phyloP scores from a whole-genome alignment of 1,284 basidiomycete genomes.

The Coniferiporia sulphurascens region DNA sequence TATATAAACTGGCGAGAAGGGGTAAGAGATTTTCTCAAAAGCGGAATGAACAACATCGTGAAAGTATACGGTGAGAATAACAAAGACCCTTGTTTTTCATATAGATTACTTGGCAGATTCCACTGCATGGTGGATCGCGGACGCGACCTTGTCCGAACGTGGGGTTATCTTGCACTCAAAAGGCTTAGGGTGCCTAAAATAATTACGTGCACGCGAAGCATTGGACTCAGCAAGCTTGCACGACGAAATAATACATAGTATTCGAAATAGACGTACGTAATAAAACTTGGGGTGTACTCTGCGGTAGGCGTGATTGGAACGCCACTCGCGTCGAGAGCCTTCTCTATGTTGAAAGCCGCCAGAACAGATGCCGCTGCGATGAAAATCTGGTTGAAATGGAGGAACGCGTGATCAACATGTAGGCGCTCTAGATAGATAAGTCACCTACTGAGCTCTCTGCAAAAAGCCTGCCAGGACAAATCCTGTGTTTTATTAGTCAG shows the following conservation, averaged over 20 bases:
- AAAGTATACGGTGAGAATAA: too few relatives aligned
- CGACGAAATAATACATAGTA: neutral
- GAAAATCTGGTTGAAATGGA: too few relatives aligned
- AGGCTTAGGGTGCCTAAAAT: conserved; percentile 12
- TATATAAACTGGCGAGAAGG: too few relatives aligned
- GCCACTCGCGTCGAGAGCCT: too few relatives aligned
- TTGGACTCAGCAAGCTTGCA: neutral
- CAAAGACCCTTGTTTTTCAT: too few relatives aligned
- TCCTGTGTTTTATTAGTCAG: neutral
- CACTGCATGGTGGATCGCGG: neutral
- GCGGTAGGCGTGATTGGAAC: too few relatives aligned
- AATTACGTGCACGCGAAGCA: neutral
- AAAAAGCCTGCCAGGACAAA: conserved; percentile 15
- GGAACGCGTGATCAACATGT: neutral
- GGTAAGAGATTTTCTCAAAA: too few relatives aligned
- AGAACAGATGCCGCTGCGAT: too few relatives aligned
- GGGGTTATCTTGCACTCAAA: conserved; percentile 14
- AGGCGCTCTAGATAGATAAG: neutral
- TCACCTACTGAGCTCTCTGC: conserved; percentile 8
- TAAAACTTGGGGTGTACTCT: too few relatives aligned
- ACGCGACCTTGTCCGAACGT: neutral
- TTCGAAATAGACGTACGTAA: neutral
- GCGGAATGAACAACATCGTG: too few relatives aligned
- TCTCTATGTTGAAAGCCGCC: too few relatives aligned
- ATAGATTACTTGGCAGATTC: too few relatives aligned